Conservation (phyloP, 208 protist genomes). For the Zelonia costaricensis region DNA sequence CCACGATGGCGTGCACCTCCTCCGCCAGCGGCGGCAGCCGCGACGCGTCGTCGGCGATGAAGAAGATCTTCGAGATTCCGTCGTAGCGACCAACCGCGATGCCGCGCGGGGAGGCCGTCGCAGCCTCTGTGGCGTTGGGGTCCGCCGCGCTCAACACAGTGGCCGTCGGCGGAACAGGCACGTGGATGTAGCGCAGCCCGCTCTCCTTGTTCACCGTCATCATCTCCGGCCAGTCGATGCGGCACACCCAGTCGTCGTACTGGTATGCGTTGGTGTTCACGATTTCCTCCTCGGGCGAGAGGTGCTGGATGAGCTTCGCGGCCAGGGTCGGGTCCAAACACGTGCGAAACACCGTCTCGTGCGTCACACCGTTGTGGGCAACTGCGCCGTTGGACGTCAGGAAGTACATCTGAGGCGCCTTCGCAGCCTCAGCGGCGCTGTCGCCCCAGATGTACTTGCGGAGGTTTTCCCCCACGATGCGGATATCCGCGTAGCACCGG, state of each 20-base stretch:
- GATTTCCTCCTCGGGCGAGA: slow-evolving; percentile 23
- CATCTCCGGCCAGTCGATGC: slow-evolving; percentile 46
- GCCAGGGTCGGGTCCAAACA: slow-evolving; percentile 32
- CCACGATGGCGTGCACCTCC: slow-evolving; percentile 16
- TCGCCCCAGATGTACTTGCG: slow-evolving; percentile 32
- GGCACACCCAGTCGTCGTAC: slow-evolving; percentile 61
- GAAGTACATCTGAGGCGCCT: slow-evolving; percentile 34
- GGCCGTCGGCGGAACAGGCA: slow-evolving; percentile 11
- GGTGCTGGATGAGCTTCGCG: slow-evolving; percentile 34
- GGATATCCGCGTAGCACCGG: slow-evolving; percentile 44
- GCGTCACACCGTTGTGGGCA: slow-evolving; percentile 46
- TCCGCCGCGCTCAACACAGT: no score
- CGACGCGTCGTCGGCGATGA: slow-evolving; percentile 27
- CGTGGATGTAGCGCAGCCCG: slow-evolving; percentile 29
- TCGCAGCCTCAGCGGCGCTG: neutral
- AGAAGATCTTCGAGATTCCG: slow-evolving; percentile 47
- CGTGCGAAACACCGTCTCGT: slow-evolving; percentile 21
- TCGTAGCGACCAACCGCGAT: slow-evolving; percentile 32
- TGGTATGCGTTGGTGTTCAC: slow-evolving; percentile 63
- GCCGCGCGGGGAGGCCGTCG: slow-evolving; percentile 1
- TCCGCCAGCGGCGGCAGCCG: slow-evolving; percentile 14
- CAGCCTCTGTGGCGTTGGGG: no score
- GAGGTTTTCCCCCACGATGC: slow-evolving; percentile 41
- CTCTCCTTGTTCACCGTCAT: slow-evolving; percentile 37
- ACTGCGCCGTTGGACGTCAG: slow-evolving; percentile 63